A percentile compares a stretch with the other conserved stretches of the same genome.
These are phyloP conservation scores for Lactarius quietus DNA, from an alignment of 768 basidiomycete species.

Conservation along the genomic window DNA sequence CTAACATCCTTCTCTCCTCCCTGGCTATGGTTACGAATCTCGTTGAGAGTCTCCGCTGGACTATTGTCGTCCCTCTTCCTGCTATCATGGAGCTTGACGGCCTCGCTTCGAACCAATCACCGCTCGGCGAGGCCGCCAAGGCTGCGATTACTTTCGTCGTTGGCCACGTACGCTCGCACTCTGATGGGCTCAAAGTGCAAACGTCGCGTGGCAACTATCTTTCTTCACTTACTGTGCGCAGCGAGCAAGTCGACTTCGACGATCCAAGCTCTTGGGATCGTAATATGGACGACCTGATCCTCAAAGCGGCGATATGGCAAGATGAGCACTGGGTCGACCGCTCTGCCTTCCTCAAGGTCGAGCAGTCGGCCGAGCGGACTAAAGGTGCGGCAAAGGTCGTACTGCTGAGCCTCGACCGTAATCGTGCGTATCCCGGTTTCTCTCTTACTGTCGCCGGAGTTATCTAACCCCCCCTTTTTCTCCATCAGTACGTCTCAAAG, in stretches of 20 bases:
- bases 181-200: conserved; percentile 84
- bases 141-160: conserved; percentile 74
- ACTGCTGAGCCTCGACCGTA: conserved; percentile 87
- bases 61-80: conserved; percentile 85
- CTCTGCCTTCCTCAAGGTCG: conserved; percentile 56
- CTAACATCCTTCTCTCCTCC: conserved; percentile 89
- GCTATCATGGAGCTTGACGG: conserved; percentile 98
- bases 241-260: conserved; percentile 77
- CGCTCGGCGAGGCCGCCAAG: conserved; percentile 72
- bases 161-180: conserved; percentile 68
- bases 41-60: conserved; percentile 81
- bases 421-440: conserved; percentile 54
- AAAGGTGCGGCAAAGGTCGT: conserved; percentile 73
- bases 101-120: conserved; percentile 56
- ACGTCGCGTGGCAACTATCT: conserved; percentile 96
- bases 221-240: conserved; percentile 72
- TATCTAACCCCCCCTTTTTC: neutral
- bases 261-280: conserved; percentile 48
- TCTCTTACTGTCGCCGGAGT: neutral
- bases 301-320: conserved; percentile 92
- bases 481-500: conserved; percentile 77
- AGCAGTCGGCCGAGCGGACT: conserved; percentile 33
- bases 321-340: conserved; percentile 90
- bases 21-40: conserved; percentile 68
- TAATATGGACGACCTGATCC: conserved; percentile 93